These are phyloP conservation scores for Diversispora eburnea DNA, from an alignment of 192 early-diverging fungal genomes.

Conservation along the genomic window DNA sequence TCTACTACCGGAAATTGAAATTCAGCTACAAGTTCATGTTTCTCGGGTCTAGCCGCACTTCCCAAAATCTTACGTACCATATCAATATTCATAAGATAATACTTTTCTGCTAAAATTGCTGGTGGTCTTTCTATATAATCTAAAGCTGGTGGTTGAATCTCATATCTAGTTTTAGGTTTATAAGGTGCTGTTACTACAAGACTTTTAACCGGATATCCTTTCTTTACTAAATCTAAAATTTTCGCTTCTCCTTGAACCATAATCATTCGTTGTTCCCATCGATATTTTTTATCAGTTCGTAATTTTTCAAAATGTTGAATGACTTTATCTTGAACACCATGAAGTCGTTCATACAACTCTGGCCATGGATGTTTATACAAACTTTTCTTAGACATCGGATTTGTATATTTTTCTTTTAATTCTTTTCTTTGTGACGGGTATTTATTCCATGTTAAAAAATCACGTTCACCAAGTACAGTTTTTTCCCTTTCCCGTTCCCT, in stretches of 20 bases:
- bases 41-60: constrained; percentile 31
- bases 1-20: constrained; percentile 27
- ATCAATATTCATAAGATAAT: constrained; percentile 35
- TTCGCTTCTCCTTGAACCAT: constrained; percentile 37
- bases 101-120: constrained; percentile 28
- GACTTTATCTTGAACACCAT: constrained; percentile 24
- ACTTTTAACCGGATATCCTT: constrained; percentile 19
- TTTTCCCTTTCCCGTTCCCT: neutral
- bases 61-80: constrained; percentile 37
- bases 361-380: constrained; percentile 6
- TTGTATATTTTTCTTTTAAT: neutral
- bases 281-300: constrained; percentile 33
- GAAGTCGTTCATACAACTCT: constrained; percentile 9
- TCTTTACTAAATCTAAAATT: constrained; percentile 28
- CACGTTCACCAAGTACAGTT: neutral
- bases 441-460: neutral
- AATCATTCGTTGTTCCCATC: constrained; percentile 23
- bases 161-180: constrained; percentile 8
- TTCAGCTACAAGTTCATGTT: constrained; percentile 42
- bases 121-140: constrained; percentile 27
- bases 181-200: constrained; percentile 31
- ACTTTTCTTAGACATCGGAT: neutral
- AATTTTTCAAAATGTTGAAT: constrained; percentile 35
- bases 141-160: constrained; percentile 29
- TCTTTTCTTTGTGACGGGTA: neutral